Evolutionary conservation across 768 basidiomycete genomes (phyloP).

Genomic region (Lactifluus piperatus): DNA sequence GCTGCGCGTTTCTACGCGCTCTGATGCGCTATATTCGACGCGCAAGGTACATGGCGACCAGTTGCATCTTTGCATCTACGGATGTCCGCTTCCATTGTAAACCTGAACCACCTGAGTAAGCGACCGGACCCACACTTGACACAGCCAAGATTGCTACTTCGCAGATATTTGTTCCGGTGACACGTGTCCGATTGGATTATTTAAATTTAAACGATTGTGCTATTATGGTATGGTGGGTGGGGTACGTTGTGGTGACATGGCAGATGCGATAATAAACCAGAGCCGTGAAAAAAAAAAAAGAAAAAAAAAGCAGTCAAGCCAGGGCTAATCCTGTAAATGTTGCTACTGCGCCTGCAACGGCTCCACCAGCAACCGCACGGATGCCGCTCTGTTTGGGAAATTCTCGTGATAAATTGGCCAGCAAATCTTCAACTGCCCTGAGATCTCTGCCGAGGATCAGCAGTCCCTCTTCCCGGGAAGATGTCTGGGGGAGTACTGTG

Average conservation of each 20-base stretch:
- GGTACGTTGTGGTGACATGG: not conserved
- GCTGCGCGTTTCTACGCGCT: not conserved
- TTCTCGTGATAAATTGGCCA: constrained; percentile 6
- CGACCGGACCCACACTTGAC: not conserved
- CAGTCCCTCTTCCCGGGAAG: constrained; percentile 8
- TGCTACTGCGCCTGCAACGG: constrained; percentile 19
- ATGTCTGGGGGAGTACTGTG: not conserved
- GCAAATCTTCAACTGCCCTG: constrained; percentile 12
- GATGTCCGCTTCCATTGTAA: not conserved
- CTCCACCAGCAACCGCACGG: constrained; percentile 15
- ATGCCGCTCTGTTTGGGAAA: not conserved
- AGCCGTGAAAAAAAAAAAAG: not conserved
- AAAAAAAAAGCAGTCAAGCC: not conserved
- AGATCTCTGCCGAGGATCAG: constrained; percentile 18
- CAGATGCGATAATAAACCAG: not conserved
- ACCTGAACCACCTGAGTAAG: not conserved
- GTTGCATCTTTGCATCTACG: not conserved
- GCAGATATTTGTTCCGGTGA: not conserved
- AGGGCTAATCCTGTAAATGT: constrained; percentile 20
- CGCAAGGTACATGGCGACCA: not conserved
- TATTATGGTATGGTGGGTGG: not conserved
- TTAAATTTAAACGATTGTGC: not conserved
- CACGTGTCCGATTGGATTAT: not conserved
- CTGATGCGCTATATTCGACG: not conserved
- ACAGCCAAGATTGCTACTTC: too few species aligned